A percentile compares a stretch with the other conserved stretches of the same genome.
Evolutionary conservation across 2,329 filamentous ascomycete species (phyloP).

Genomic region (Triangularia setosa): DNA sequence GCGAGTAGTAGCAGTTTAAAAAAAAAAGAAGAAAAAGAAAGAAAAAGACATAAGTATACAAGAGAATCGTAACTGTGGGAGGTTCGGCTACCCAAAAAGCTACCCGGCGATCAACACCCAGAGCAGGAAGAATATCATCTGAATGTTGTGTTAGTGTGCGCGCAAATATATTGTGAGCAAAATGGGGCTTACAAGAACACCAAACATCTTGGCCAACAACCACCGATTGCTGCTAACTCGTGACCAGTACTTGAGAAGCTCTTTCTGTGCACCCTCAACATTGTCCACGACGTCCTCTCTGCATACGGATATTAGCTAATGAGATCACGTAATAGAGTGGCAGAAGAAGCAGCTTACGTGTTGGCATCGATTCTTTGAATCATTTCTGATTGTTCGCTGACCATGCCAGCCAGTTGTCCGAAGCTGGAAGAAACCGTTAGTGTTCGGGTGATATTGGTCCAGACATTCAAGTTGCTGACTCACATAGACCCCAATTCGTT

Average conservation of each 20-base stretch:
- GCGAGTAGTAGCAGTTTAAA: constrained; percentile 12
- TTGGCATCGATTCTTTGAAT: constrained; percentile 97
- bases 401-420: constrained; percentile 92
- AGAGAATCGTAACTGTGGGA: constrained; percentile 16
- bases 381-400: constrained; percentile 95
- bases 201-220: constrained; percentile 85
- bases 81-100: background rate
- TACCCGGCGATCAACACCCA: constrained; percentile 31
- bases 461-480: background rate
- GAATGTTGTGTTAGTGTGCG: background rate
- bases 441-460: background rate
- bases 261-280: constrained; percentile 91
- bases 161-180: background rate
- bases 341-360: constrained; percentile 24
- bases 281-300: constrained; percentile 97
- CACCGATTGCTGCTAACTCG: constrained; percentile 91
- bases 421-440: constrained; percentile 59
- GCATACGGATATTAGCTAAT: constrained; percentile 9
- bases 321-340: background rate
- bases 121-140: constrained; percentile 30
- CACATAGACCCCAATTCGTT: constrained; percentile 67
- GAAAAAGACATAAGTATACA: constrained; percentile 18
- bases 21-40: constrained; percentile 17
- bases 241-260: constrained; percentile 95
- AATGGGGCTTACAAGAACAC: constrained; percentile 71